A percentile compares a stretch with the other conserved stretches of the same genome.
phyloP scores from a whole-genome alignment of 345 rosid genomes.

The Eucalyptus fibrosa region DNA sequence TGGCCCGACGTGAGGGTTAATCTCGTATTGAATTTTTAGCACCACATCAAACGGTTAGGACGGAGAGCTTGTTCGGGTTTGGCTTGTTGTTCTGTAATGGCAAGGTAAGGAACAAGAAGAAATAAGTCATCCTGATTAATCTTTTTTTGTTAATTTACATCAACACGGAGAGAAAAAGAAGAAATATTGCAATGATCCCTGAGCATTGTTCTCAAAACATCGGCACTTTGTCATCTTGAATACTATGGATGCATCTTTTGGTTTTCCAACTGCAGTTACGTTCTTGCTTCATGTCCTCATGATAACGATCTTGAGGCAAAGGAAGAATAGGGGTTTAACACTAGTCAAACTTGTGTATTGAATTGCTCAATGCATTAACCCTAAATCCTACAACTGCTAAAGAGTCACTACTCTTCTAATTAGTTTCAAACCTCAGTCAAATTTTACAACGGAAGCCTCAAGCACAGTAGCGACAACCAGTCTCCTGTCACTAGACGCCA shows the following conservation, averaged over 20 bases:
- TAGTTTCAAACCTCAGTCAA: background rate
- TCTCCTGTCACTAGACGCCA: background rate
- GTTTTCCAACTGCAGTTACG: background rate
- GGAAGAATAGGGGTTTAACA: background rate
- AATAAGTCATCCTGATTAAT: background rate
- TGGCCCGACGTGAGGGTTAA: slow-evolving; percentile 45
- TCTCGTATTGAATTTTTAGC: slow-evolving; percentile 61
- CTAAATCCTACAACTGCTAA: too few relatives aligned
- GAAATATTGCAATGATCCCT: background rate
- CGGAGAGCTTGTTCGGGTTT: slow-evolving; percentile 41
- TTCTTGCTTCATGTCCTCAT: background rate
- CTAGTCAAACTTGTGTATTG: background rate
- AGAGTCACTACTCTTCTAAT: background rate
- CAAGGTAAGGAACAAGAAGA: slow-evolving; percentile 50
- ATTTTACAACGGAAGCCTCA: background rate
- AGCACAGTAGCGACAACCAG: background rate
- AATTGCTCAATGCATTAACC: background rate
- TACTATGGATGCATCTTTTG: background rate
- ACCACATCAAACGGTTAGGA: slow-evolving; percentile 41
- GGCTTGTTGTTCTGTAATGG: slow-evolving; percentile 68
- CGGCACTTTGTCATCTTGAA: background rate
- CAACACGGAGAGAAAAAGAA: background rate
- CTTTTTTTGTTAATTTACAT: background rate
- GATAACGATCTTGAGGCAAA: background rate
- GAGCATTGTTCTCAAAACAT: background rate